Evolutionary conservation across 2,329 filamentous ascomycete species (phyloP), one percentile per base, ranked within the genome.

Genomic region (Bimuria novae-zelandiae): DNA sequence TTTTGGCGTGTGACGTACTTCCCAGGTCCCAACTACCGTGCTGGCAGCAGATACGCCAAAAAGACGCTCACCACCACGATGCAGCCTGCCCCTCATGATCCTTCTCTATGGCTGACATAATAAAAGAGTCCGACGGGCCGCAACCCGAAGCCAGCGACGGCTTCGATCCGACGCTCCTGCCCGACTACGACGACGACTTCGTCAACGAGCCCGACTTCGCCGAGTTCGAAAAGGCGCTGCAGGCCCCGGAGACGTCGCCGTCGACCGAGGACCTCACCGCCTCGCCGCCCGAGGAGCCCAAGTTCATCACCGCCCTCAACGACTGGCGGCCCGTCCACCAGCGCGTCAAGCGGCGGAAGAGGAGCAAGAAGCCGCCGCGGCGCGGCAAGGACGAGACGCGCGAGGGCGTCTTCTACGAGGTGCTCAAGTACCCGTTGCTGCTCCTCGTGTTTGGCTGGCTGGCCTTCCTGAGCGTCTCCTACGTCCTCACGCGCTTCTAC

Each of bases 311-410:
- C 3, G 93, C 94, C 35, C 85, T 95, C 69, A 96, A 96, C 72
- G 94, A 99, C 78, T 99, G 94, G 94, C 87, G 90, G 14, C 94
- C 94, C 0, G 85, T 97, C 11, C 87, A 89, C 62, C 85, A 93
- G 69, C 86, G 83, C 52, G 81, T 92, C 19, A 79, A 80, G 52
- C 70, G 72, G 55, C 66, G 65, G 25, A 69, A 77, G 72, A 71
- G 74, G 65, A 55, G 57, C 49, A 58, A 72, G 69, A 62, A 68
- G 36, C 65, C 71, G 57, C 77, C 74, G 57, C 74, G 75, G 33
- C 76, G 79, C 49, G 80, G 77, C 59, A 90, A 86, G 67, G 94
- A 99, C 71, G 94, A 99, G 79, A 97, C 93, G 2, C 82, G 94
- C 61, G 94, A 99, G 77, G 94, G 94, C 17, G 90, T 94, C 69